Base-by-base conservation (phyloP, 2,329 filamentous ascomycete species). In the Fusarium euwallaceae region DNA sequence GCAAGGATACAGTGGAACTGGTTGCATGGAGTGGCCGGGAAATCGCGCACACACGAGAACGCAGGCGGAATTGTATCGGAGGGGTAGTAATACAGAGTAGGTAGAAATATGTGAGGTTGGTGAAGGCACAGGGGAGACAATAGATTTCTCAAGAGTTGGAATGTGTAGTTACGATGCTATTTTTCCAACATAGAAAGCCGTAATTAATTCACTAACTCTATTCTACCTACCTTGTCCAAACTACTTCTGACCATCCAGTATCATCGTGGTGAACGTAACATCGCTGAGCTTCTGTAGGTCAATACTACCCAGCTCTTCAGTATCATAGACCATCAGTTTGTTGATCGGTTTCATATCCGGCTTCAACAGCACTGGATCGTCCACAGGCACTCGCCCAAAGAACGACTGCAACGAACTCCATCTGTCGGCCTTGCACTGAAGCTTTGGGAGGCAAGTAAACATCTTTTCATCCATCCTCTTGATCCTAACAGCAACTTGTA, bases 231-330 rank as follows among this genome's bases (percentile, higher is more conserved):
- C 39, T 17, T n/a, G 16, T 8, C 20, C 5, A 22, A 20, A 6
- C 41, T 32, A 29, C 14, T 66, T 66, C 41, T 53, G 56, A n/a
- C 27, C 64, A 14, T 66, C 56, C 1, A 37, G 5, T n/a, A 66
- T 61, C 37, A 66, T 41, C 20, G 43, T 66, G n/a, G 20, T 66
- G 34, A 10, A 70, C 20, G 61, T 70, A 24, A 32, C 61, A 11
- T 39, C 48, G 20, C 60, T 43, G n/a, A 59, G 41, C 51, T 65
- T 53, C n/a, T 69, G 36, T 16, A 69, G 22, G 16, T 61, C 66
- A 6, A 61, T n/a, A 8, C 39, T 55, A 6, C 43, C 64, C 41
- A 66, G 24, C 32, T 62, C 56, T 17, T 61, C 43, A 12, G 29
- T 5, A 14, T 51, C 14, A 51, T 65, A 55, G 27, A 60, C 27